phyloP scores from a whole-genome alignment of 2,329 filamentous ascomycete genomes.

The Paecilomyces formosus region DNA sequence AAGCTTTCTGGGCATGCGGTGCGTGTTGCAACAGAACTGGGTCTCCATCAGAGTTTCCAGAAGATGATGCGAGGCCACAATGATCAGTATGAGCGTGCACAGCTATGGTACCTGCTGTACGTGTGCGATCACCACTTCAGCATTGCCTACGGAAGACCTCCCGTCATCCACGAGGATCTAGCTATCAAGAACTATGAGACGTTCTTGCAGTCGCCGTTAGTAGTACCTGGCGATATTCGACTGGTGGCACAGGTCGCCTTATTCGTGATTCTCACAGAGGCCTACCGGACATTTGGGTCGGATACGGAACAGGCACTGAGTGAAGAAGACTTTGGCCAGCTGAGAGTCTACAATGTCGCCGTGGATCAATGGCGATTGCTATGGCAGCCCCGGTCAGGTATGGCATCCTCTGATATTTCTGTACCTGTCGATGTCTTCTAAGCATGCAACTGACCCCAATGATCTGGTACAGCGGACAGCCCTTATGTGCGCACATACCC shows the following conservation, averaged over 20 bases:
- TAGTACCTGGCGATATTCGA: constrained; percentile 49
- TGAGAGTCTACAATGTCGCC: constrained; percentile 38
- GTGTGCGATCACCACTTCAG: constrained; percentile 61
- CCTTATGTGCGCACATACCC: constrained; percentile 43
- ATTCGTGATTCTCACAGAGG: constrained; percentile 52
- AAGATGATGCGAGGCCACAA: constrained; percentile 41
- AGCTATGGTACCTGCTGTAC: constrained; percentile 57
- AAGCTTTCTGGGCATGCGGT: constrained; percentile 54
- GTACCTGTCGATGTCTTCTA: background rate
- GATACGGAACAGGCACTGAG: constrained; percentile 48
- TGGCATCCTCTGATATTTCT: constrained; percentile 7
- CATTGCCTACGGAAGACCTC: constrained; percentile 53
- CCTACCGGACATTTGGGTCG: constrained; percentile 50
- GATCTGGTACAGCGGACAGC: constrained; percentile 26
- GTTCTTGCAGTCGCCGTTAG: constrained; percentile 46
- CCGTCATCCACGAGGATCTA: constrained; percentile 51
- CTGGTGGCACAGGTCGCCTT: constrained; percentile 53
- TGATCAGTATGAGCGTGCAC: constrained; percentile 48
- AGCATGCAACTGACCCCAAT: background rate
- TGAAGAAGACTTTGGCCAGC: constrained; percentile 44
- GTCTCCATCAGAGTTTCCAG: constrained; percentile 48
- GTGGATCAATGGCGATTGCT: constrained; percentile 47
- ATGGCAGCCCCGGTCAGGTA: constrained; percentile 41
- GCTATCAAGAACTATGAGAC: constrained; percentile 52
- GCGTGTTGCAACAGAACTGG: constrained; percentile 51